Evolutionary conservation across 2,329 filamentous ascomycete genomes (phyloP), one percentile per base, ranked within the genome.

Genomic region (Trichoderma guizhouense): DNA sequence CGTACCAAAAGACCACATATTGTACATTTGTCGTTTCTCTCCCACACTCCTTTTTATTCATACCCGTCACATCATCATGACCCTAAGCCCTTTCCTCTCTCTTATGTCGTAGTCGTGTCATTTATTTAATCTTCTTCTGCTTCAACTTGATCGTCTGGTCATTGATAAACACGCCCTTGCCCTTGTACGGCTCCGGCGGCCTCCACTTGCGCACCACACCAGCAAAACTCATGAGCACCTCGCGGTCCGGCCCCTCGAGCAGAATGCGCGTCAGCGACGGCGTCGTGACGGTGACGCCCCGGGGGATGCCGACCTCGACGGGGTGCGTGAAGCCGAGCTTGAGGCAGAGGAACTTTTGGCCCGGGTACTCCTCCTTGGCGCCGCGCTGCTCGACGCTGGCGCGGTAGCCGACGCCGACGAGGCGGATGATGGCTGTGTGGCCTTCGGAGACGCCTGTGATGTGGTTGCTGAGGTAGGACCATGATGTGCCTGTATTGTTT

Each of bases 161-260:
- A 79, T 98, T 97, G 78, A 99, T 91, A 81, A 98, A 99, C 77
- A 99, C 97, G 77, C 96, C 96, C 90, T 99, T 98, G 76, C 96
- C 96, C 89, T 99, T 99, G 84, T 99, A 99, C 75, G 96, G 96
- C 84, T 99, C 96, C 34, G 96, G 96, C 75, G 88, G 89, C 80
- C 96, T 91, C 95, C 95, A 98, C 82, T 86, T 88, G 77, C 94
- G 88, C 76, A 99, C 97, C 77, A 91, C 86, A 0, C 96, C 96
- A 21, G 96, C 96, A 82, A 98, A 98, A 72, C 92, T 91, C 87
- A 94, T 96, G 74, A 99, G 90, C 63, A 91, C 88, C 82, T 97
- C 91, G 80, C 94, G 94, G 80, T 98, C 90, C 67, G 91, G 87
- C 9, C 96, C 94, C 84, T 99, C 94, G 51, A 99, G 84, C 77